These are phyloP conservation scores for Ploettnerulaceae sp. DNA, from an alignment of 2,329 filamentous ascomycete genomes.

Conservation along the genomic window DNA sequence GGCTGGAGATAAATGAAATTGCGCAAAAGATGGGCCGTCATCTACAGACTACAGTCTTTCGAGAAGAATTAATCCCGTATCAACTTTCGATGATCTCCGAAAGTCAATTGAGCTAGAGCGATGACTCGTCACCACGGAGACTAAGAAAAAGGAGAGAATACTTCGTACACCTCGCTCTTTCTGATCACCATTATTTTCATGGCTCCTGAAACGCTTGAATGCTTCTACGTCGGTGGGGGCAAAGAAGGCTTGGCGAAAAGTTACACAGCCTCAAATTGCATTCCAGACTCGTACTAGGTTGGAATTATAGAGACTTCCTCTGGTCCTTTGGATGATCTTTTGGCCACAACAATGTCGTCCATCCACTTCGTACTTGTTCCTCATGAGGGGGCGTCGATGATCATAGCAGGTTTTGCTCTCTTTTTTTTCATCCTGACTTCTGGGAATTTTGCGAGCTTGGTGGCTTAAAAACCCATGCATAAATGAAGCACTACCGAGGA, in stretches of 20 bases:
- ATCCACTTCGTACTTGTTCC: neutral
- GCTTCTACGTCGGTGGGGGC: neutral
- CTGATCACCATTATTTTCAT: neutral
- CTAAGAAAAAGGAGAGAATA: neutral
- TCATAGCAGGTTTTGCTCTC: neutral
- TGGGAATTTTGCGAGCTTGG: neutral
- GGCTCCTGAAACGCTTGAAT: neutral
- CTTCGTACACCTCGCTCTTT: neutral
- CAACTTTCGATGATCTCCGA: neutral
- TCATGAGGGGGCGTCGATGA: neutral
- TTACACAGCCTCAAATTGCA: neutral
- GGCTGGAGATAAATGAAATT: neutral
- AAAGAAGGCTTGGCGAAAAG: neutral
- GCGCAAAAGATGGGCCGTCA: constrained; percentile 1
- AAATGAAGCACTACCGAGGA: constrained; percentile 8
- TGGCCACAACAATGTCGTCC: neutral
- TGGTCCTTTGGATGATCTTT: neutral
- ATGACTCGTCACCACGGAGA: neutral
- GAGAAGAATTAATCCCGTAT: neutral
- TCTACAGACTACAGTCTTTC: too few species aligned
- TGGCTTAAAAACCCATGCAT: neutral
- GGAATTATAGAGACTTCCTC: neutral
- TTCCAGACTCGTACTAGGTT: neutral
- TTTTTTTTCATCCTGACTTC: constrained; percentile 1
- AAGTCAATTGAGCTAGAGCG: neutral